Conservation (phyloP, 345 rosid species). For the Viola odorata region DNA sequence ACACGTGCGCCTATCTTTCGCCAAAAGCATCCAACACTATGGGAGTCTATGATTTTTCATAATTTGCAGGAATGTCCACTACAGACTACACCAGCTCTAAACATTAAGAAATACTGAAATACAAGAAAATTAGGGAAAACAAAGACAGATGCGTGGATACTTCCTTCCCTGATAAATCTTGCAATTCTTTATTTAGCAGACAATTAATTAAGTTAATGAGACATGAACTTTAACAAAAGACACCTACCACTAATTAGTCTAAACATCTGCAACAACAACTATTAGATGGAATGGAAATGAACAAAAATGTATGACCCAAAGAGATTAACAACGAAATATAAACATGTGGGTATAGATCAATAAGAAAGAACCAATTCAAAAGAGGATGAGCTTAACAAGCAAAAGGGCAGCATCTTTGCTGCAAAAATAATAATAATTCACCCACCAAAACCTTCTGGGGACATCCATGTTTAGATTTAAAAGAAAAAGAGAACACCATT, state of each 20-base stretch:
- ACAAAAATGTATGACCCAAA: no score
- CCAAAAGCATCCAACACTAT: no score
- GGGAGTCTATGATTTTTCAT: no score
- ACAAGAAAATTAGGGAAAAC: not conserved
- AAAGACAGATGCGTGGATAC: constrained; percentile 1
- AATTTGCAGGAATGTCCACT: no score
- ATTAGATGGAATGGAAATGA: constrained; percentile 10
- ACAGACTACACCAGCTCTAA: no score
- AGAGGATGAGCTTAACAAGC: not conserved
- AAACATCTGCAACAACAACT: constrained; percentile 9
- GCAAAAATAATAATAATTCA: not conserved
- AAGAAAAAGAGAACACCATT: constrained; percentile 2
- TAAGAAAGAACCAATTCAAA: not conserved
- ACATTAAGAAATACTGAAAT: no score
- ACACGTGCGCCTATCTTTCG: no score
- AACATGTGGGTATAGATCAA: no score
- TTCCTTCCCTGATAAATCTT: constrained; percentile 9
- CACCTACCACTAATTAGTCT: constrained; percentile 13
- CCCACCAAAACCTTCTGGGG: constrained; percentile 17
- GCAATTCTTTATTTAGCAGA: not conserved
- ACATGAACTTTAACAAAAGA: constrained; percentile 8
- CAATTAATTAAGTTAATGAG: not conserved
- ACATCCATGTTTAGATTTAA: not conserved
- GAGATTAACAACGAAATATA: no score
- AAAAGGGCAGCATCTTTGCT: constrained; percentile 15